These are phyloP conservation scores for Verticillium albo-atrum DNA, from an alignment of 2,329 filamentous ascomycete species.

Conservation along the genomic window DNA sequence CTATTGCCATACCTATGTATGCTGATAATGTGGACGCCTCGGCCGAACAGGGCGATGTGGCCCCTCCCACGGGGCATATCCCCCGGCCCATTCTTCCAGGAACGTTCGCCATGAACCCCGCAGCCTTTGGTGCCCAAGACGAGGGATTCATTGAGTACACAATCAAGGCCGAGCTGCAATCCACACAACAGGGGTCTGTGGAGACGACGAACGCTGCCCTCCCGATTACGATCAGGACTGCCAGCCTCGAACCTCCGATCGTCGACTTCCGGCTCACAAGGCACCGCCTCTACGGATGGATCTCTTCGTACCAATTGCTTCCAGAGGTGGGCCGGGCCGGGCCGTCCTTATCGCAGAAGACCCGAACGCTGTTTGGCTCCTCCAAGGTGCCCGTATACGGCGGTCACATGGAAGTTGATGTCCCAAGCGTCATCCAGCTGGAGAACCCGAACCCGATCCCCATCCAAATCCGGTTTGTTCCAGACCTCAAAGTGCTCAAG, in stretches of 20 bases:
- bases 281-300: not conserved
- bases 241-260: conserved; percentile 11
- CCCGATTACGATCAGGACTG: conserved; percentile 16
- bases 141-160: conserved; percentile 28
- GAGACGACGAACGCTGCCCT: conserved; percentile 10
- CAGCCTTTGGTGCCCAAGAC: not conserved
- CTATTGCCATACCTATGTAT: conserved; percentile 18
- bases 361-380: conserved; percentile 23
- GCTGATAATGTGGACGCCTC: not conserved
- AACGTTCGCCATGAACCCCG: conserved; percentile 4
- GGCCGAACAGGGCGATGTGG: not conserved
- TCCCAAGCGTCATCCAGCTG: conserved; percentile 24
- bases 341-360: conserved; percentile 26
- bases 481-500: conserved; percentile 7
- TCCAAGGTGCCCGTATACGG: conserved; percentile 24
- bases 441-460: conserved; percentile 17
- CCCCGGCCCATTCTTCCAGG: conserved; percentile 12
- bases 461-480: conserved; percentile 11
- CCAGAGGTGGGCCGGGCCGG: conserved; percentile 23
- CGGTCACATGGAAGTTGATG: conserved; percentile 19
- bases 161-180: conserved; percentile 22
- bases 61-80: not conserved
- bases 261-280: conserved; percentile 9
- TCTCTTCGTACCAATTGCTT: conserved; percentile 20
- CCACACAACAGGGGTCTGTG: not conserved